Conservation (phyloP, 2,329 filamentous ascomycete species). For the Chaetomiaceae sp. region DNA sequence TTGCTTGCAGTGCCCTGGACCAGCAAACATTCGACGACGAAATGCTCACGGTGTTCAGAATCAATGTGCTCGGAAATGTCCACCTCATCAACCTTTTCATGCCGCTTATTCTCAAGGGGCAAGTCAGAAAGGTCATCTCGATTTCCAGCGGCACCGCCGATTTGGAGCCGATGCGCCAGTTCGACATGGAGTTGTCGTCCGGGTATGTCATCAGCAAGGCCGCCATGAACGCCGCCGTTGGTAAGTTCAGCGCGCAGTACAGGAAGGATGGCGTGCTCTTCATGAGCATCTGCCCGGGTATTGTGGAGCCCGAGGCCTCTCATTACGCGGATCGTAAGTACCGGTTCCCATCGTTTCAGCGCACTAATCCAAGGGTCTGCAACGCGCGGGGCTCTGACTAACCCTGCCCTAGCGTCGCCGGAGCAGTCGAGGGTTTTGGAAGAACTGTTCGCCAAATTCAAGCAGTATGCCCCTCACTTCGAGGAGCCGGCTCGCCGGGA, state of each 20-base stretch:
- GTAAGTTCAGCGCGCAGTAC: constrained; percentile 48
- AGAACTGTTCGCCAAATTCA: constrained; percentile 26
- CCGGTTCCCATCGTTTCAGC: too few species aligned
- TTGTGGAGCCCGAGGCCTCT: constrained; percentile 43
- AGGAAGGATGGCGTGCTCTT: constrained; percentile 46
- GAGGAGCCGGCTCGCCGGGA: constrained; percentile 28
- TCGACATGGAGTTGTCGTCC: constrained; percentile 27
- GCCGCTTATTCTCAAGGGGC: constrained; percentile 45
- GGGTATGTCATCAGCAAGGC: constrained; percentile 45
- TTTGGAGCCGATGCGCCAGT: constrained; percentile 34
- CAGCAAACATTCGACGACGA: constrained; percentile 31
- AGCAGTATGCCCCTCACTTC: constrained; percentile 33
- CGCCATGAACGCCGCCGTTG: constrained; percentile 45
- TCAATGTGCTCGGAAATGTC: constrained; percentile 48
- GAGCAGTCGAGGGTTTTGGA: constrained; percentile 22
- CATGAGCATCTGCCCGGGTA: constrained; percentile 44
- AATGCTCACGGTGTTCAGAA: constrained; percentile 31
- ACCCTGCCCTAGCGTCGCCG: constrained; percentile 17
- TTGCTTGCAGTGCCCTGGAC: constrained; percentile 17
- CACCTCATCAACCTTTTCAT: constrained; percentile 48
- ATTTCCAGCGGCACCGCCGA: constrained; percentile 46
- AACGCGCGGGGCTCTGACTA: constrained; percentile 35
- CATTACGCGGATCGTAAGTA: constrained; percentile 23
- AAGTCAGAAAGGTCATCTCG: constrained; percentile 47
- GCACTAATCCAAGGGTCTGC: constrained; percentile 29